Conservation (phyloP, 2,329 filamentous ascomycete species). For the Penicillium decumbens region DNA sequence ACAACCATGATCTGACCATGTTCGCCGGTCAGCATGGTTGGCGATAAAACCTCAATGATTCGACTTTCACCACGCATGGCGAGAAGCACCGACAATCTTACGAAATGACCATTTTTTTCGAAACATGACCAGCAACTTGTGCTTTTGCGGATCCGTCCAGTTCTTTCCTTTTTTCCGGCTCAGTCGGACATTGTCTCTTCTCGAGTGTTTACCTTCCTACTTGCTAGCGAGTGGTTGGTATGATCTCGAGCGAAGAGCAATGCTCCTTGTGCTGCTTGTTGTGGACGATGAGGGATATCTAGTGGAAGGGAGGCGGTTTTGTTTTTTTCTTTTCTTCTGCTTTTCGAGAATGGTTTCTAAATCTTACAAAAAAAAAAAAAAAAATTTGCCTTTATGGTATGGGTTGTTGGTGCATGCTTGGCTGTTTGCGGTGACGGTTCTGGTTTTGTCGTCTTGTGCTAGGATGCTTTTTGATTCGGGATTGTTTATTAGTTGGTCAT, state of each 20-base stretch:
- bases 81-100: neutral
- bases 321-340: neutral
- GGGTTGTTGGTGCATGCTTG: neutral
- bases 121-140: neutral
- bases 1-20: neutral
- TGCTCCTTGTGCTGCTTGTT: neutral
- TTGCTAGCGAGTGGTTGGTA: neutral
- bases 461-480: constrained; percentile 3
- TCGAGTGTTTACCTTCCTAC: neutral
- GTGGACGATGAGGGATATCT: neutral
- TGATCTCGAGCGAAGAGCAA: neutral
- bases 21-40: constrained; percentile 1
- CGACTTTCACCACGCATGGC: neutral
- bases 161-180: neutral
- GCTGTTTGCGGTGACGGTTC: neutral
- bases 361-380: neutral
- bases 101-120: neutral
- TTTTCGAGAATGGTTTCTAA: neutral
- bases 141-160: neutral
- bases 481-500: constrained; percentile 5
- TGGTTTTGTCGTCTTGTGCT: constrained; percentile 1
- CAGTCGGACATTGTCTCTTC: neutral
- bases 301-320: neutral
- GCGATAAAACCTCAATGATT: neutral
- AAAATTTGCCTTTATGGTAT: neutral